phyloP scores from a whole-genome alignment of 768 basidiomycete species.

The Leccinum incarnatum region DNA sequence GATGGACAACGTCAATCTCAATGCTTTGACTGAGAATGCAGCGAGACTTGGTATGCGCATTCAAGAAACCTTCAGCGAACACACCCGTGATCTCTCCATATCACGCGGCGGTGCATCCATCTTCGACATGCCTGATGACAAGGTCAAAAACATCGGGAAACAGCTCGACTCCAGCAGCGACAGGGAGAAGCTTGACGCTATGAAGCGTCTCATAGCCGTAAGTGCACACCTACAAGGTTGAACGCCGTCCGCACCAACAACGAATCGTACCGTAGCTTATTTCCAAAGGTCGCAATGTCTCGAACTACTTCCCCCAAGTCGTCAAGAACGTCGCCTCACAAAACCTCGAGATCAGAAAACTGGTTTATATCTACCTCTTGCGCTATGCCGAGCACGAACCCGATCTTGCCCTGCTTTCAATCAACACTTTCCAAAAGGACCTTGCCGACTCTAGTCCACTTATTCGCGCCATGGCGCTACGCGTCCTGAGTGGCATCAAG shows the following conservation, averaged over 20 bases:
- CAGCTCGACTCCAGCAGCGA: conserved; percentile 89
- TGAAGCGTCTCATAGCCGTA: conserved; percentile 94
- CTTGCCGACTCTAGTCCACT: conserved; percentile 88
- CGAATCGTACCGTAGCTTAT: conserved; percentile 59
- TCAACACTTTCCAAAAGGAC: conserved; percentile 99
- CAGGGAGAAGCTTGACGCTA: conserved; percentile 87
- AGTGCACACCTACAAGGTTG: conserved; percentile 28
- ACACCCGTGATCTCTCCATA: conserved; percentile 68
- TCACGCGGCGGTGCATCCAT: conserved; percentile 51
- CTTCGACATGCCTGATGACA: conserved; percentile 77
- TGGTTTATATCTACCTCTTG: conserved; percentile 96
- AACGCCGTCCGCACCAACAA: background rate
- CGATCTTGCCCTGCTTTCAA: conserved; percentile 90
- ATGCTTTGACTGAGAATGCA: conserved; percentile 72
- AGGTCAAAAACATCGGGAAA: conserved; percentile 74
- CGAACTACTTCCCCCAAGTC: conserved; percentile 93
- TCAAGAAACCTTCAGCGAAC: conserved; percentile 80
- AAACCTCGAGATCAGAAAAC: conserved; percentile 91
- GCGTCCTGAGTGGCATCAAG: conserved; percentile 89
- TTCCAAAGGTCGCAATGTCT: conserved; percentile 87
- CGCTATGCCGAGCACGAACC: conserved; percentile 93
- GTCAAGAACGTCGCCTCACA: conserved; percentile 95
- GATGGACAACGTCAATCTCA: conserved; percentile 36
- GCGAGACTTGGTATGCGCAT: conserved; percentile 78
- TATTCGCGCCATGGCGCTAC: conserved; percentile 93